phyloP scores from a whole-genome alignment of 352 stramenopile genomes.

The Pythium volutum region DNA sequence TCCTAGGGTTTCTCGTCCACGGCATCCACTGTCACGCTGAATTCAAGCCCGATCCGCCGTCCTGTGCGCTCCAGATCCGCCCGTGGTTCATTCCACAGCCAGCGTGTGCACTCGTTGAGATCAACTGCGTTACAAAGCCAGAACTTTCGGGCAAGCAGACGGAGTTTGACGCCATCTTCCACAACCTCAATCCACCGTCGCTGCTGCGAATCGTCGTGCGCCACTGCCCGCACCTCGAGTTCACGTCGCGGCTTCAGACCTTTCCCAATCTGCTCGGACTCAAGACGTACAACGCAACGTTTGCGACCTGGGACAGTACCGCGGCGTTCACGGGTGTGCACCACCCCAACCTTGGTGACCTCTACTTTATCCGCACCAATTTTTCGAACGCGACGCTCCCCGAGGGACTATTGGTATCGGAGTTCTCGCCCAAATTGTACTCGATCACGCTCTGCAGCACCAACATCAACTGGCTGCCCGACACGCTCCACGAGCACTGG shows the following conservation, averaged over 20 bases:
- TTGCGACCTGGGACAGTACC: slow-evolving; percentile 9
- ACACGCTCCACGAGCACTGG: slow-evolving; percentile 15
- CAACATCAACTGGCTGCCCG: slow-evolving; percentile 15
- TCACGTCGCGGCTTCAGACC: slow-evolving; percentile 23
- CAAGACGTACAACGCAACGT: slow-evolving; percentile 22
- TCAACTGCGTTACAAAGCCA: slow-evolving; percentile 13
- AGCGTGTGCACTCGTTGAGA: slow-evolving; percentile 16
- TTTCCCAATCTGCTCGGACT: slow-evolving; percentile 25
- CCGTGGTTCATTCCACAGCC: slow-evolving; percentile 7
- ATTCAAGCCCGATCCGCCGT: not conserved
- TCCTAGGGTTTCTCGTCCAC: slow-evolving; percentile 6
- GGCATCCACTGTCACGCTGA: slow-evolving; percentile 12
- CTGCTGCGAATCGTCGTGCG: slow-evolving; percentile 33
- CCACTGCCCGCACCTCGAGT: slow-evolving; percentile 32
- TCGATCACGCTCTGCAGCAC: slow-evolving; percentile 19
- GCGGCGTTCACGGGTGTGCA: slow-evolving; percentile 2
- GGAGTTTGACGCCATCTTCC: slow-evolving; percentile 15
- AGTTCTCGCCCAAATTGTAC: slow-evolving; percentile 6
- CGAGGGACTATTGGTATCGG: not conserved
- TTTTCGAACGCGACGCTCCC: slow-evolving; percentile 19
- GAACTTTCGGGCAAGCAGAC: not conserved
- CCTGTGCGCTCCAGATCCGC: slow-evolving; percentile 4
- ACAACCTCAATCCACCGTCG: slow-evolving; percentile 20
- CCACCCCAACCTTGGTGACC: slow-evolving; percentile 1
- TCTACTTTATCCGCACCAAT: slow-evolving; percentile 6